A percentile compares a stretch with the other conserved stretches of the same genome.
Evolutionary conservation across 1,139 yeast species (phyloP).

Genomic region (Magnusiomyces clavatus): DNA sequence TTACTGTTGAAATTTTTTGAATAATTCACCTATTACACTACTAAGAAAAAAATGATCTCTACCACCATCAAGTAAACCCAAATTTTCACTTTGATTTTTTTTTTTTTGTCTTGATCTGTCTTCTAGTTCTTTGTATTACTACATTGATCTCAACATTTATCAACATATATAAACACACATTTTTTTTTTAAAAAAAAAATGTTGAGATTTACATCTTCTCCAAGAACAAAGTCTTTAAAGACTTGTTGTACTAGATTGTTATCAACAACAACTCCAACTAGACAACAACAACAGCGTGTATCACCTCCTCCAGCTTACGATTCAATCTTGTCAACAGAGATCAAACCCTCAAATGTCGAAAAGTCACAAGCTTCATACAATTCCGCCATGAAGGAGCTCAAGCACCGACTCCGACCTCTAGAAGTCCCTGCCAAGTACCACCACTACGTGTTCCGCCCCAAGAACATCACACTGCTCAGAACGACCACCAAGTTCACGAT

Average conservation of each 20-base stretch:
- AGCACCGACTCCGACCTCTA: constrained; percentile 9
- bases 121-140: not conserved
- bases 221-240: not conserved
- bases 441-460: constrained; percentile 13
- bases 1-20: too few species aligned
- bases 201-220: not conserved
- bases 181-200: not conserved
- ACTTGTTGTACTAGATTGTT: not conserved
- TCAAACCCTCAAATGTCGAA: not conserved
- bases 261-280: too few species aligned
- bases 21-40: too few species aligned
- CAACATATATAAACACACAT: not conserved
- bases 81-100: too few species aligned
- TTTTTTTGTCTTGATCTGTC: not conserved
- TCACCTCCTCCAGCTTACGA: not conserved
- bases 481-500: constrained; percentile 2
- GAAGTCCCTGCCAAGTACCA: constrained; percentile 12
- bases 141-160: not conserved
- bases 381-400: constrained; percentile 9
- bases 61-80: too few species aligned
- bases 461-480: constrained; percentile 10
- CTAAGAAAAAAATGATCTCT: too few species aligned
- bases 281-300: not conserved
- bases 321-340: not conserved
- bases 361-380: not conserved